Percentiles rank a stretch among this genome's conserved stretches.
phyloP scores from a whole-genome alignment of 306 rosid species.

The Fagus crenata region DNA sequence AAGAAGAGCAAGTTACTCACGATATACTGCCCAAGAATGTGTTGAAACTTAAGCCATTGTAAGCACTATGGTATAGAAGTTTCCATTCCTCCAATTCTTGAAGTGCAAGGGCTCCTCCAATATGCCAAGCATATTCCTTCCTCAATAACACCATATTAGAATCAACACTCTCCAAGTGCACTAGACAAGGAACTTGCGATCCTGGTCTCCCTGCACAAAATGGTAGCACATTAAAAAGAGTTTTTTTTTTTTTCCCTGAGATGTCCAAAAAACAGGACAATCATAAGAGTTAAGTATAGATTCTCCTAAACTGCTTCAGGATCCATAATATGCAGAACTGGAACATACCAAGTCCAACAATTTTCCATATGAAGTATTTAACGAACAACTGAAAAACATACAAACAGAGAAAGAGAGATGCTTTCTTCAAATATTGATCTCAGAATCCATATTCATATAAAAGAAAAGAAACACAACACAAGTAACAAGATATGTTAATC shows the following conservation, averaged over 20 bases:
- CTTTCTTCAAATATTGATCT: background rate
- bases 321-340: background rate
- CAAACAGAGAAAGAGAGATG: background rate
- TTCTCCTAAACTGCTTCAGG: conserved; percentile 20
- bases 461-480: background rate
- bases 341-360: conserved; percentile 2
- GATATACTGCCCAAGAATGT: conserved; percentile 80
- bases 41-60: conserved; percentile 82
- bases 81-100: conserved; percentile 83
- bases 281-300: background rate
- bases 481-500: background rate
- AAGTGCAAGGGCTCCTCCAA: conserved; percentile 85
- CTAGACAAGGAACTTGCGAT: conserved; percentile 65
- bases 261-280: background rate
- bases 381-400: background rate
- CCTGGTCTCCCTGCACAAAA: conserved; percentile 63
- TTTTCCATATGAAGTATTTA: background rate
- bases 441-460: background rate
- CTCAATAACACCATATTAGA: conserved; percentile 55
- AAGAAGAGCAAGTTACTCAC: conserved; percentile 42
- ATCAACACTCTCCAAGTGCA: conserved; percentile 47
- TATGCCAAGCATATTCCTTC: conserved; percentile 87
- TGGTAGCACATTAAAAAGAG: conserved; percentile 19
- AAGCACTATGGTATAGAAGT: conserved; percentile 85
- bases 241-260: conserved; percentile 1